Conservation (phyloP, 306 rosid species). For the Prinsepia uniflora region DNA sequence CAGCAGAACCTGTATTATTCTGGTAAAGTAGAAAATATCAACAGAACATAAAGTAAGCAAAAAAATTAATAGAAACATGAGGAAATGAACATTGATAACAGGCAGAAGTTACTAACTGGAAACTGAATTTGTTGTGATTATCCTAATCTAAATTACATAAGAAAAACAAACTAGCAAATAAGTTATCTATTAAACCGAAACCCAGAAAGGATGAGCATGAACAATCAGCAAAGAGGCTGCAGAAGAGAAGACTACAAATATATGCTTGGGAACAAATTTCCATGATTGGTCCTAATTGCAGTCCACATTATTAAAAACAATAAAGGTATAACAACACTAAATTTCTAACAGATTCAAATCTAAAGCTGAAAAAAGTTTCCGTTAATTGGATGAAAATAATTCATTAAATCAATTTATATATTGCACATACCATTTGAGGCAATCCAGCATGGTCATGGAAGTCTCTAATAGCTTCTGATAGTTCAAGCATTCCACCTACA, state of each 20-base stretch:
- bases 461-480: slow-evolving; percentile 96
- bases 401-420: not conserved
- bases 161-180: not conserved
- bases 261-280: not conserved
- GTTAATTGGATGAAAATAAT: slow-evolving; percentile 5
- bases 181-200: not conserved
- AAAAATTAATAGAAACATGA: slow-evolving; percentile 22
- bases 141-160: not conserved
- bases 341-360: not conserved
- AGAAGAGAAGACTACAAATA: not conserved
- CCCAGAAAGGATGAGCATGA: not conserved
- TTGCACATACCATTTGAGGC: slow-evolving; percentile 66
- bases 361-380: not conserved
- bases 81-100: not conserved
- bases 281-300: not conserved
- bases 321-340: not conserved
- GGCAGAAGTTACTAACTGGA: slow-evolving; percentile 14
- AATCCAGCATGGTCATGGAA: slow-evolving; percentile 83
- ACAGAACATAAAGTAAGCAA: slow-evolving; percentile 13
- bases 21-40: slow-evolving; percentile 47
- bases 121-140: not conserved
- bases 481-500: slow-evolving; percentile 87
- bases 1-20: slow-evolving; percentile 73
- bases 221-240: not conserved
- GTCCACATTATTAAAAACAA: not conserved